These are phyloP conservation scores for Talaromyces wortmannii DNA, from an alignment of 495 filamentous ascomycete species.

Conservation along the genomic window DNA sequence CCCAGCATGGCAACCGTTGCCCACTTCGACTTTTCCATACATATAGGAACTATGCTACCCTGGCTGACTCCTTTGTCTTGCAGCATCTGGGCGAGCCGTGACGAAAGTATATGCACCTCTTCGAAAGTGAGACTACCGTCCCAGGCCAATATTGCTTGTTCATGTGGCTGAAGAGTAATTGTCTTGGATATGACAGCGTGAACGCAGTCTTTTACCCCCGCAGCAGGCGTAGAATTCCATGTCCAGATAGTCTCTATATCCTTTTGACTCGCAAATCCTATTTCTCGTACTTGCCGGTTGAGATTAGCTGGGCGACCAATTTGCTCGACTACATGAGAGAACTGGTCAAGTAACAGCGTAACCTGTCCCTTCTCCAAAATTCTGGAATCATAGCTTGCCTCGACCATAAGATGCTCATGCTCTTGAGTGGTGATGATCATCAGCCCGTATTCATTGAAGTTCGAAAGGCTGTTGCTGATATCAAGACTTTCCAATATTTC, in stretches of 20 bases:
- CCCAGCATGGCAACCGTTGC: constrained; percentile 20
- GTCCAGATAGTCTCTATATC: too few species aligned
- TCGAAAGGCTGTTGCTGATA: background rate
- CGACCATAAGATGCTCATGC: background rate
- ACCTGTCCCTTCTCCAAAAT: background rate
- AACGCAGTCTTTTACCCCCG: too few species aligned
- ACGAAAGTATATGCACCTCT: constrained; percentile 15
- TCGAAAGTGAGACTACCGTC: constrained; percentile 12
- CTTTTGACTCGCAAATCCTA: too few species aligned
- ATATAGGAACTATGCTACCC: constrained; percentile 17
- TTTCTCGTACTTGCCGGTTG: too few species aligned
- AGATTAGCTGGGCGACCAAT: too few species aligned
- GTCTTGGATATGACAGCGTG: too few species aligned
- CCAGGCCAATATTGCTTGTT: too few species aligned
- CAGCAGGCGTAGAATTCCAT: too few species aligned
- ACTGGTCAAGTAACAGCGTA: background rate
- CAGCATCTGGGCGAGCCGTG: constrained; percentile 16
- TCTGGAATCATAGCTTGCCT: constrained; percentile 1
- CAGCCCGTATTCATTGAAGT: background rate
- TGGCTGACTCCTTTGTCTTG: constrained; percentile 14
- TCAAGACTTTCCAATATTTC: background rate
- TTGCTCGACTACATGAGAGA: background rate
- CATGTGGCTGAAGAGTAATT: too few species aligned
- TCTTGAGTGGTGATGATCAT: background rate
- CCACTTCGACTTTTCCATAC: constrained; percentile 25